Evolutionary conservation across 228 moss, liverwort and hornwort species (phyloP).

Genomic region (Sphagnum fallax): DNA sequence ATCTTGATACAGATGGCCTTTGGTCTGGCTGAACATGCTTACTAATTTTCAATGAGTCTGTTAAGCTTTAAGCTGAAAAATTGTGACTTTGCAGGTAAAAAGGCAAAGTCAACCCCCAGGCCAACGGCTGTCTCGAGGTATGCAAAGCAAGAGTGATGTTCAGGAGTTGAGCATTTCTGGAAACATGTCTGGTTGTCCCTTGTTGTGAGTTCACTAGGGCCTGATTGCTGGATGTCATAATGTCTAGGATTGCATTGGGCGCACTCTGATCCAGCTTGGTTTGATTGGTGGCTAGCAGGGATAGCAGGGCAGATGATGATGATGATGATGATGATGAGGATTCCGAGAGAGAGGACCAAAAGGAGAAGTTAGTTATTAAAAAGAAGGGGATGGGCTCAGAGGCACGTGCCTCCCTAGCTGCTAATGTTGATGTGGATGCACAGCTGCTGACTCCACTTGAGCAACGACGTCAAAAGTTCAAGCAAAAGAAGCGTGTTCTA

Average conservation of each 20-base stretch:
- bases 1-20: no score
- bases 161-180: no score
- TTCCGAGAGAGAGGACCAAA: slow-evolving; percentile 49
- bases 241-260: no score
- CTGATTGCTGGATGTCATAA: no score
- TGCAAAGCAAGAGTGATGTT: neutral
- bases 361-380: slow-evolving; percentile 75
- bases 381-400: slow-evolving; percentile 78
- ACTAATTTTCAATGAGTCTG: no score
- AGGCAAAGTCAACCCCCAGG: slow-evolving; percentile 13
- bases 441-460: slow-evolving; percentile 84
- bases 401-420: slow-evolving; percentile 68
- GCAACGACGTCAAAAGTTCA: slow-evolving; percentile 81
- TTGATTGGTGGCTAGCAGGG: slow-evolving; percentile 5
- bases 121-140: slow-evolving; percentile 29
- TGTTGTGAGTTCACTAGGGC: no score
- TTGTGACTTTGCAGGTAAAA: slow-evolving; percentile 15
- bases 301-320: slow-evolving; percentile 31
- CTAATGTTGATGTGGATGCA: slow-evolving; percentile 65
- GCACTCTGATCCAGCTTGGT: no score
- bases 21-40: no score
- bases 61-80: no score
- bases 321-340: slow-evolving; percentile 34
- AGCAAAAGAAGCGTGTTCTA: slow-evolving; percentile 80
- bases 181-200: no score